Evolutionary conservation across 2,329 filamentous ascomycete genomes (phyloP), one percentile per base, ranked within the genome.

Genomic region (Colletotrichum spinosum): DNA sequence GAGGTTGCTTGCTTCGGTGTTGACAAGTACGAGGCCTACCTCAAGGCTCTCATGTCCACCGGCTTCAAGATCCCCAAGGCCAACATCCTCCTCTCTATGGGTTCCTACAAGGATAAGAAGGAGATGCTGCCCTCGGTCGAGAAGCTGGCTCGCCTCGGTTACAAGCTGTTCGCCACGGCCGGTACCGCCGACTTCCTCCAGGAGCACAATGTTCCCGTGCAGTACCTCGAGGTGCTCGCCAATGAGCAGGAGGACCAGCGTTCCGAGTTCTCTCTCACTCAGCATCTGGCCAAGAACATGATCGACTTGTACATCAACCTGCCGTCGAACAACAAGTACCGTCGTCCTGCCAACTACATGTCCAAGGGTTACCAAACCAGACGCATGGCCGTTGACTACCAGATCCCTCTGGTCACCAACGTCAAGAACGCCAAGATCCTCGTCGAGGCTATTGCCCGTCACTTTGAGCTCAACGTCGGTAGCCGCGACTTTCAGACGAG

Each of bases 261-360:
- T 78, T 93, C 94, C 0, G 96, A 99, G 80, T 99, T 97, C 82
- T 99, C 96, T 8, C 86, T 99, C 68, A 97, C 94, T 2, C 94
- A 98, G 81, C 95, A 97, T 82, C 83, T 99, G 80, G 92, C 95
- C 64, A 98, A 97, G 83, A 98, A 98, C 82, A 90, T 96, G 78
- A 99, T 99, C 73, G 95, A 98, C 78, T 83, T 99, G 67, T 99
- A 99, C 83, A 97, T 99, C 89, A 99, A 99, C 80, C 80, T 99
- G 79, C 96, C 96, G n/a, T 98, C 96, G 11, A 97, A 88, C 87
- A 99, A 99, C 84, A 92, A 94, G 78, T 99, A 97, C 86, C 89
- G 96, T 72, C 90, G 96, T 70, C 96, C 96, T 38, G 96, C 96
- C 73, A 99, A 94, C 84, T 99, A 98, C 81, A 97, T 99, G 91